Percentiles rank a stretch among this genome's conserved stretches.
These are phyloP conservation scores for Alternaria arborescens DNA, from an alignment of 2,329 filamentous ascomycete species.

Conservation along the genomic window DNA sequence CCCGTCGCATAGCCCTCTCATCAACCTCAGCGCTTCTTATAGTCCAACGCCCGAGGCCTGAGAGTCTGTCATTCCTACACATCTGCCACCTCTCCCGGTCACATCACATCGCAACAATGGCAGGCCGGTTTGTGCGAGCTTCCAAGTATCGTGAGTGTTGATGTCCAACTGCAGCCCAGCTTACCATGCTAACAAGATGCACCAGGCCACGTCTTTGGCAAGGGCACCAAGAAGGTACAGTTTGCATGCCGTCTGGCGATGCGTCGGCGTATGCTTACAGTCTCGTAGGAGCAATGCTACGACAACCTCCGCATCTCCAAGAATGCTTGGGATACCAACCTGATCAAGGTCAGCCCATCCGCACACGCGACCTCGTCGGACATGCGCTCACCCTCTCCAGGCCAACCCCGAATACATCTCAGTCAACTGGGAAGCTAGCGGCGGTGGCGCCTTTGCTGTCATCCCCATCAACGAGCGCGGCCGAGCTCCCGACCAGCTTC, in stretches of 20 bases:
- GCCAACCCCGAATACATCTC: conserved; percentile 95
- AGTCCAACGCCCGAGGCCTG: conserved; percentile 17
- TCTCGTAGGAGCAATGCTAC: conserved; percentile 84
- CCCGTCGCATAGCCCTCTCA: conserved; percentile 17
- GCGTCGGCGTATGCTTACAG: conserved; percentile 21
- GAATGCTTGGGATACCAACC: conserved; percentile 99
- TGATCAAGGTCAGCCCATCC: conserved; percentile 79
- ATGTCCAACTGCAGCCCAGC: conserved; percentile 33
- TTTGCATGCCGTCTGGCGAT: background rate
- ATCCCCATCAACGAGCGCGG: conserved; percentile 90
- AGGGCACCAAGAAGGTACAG: conserved; percentile 81
- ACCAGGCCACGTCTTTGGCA: conserved; percentile 96
- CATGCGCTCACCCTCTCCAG: conserved; percentile 58
- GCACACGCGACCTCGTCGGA: conserved; percentile 41
- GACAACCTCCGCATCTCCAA: conserved; percentile 96
- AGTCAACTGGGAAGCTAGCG: conserved; percentile 98
- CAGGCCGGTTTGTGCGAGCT: conserved; percentile 75
- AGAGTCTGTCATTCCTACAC: conserved; percentile 19
- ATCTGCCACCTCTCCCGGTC: conserved; percentile 4
- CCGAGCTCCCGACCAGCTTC: conserved; percentile 89
- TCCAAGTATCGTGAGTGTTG: conserved; percentile 72
- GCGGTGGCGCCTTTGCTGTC: conserved; percentile 95
- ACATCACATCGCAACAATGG: conserved; percentile 59
- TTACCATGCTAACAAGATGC: conserved; percentile 32
- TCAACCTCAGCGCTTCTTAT: conserved; percentile 15